Conservation (phyloP, 768 basidiomycete genomes). For the Suillus fuscotomentosus region DNA sequence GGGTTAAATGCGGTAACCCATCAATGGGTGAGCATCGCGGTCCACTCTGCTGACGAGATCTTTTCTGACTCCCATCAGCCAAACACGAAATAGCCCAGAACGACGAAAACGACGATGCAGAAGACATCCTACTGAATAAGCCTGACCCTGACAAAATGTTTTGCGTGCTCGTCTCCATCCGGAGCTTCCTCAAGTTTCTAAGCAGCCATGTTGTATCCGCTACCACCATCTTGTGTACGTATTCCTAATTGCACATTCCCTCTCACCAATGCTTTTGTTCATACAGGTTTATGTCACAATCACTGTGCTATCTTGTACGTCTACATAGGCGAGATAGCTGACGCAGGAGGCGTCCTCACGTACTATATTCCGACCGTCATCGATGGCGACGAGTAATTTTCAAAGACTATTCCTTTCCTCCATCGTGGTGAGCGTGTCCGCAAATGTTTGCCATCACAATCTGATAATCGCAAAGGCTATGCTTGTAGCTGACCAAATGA, state of each 20-base stretch:
- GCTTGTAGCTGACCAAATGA: background rate
- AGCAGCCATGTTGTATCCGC: conserved; percentile 78
- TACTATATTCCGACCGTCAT: conserved; percentile 84
- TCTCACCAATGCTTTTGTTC: background rate
- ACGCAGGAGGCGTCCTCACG: conserved; percentile 82
- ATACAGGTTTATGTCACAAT: conserved; percentile 71
- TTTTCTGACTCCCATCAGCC: background rate
- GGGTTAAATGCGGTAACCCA: conserved; percentile 72
- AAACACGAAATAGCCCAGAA: conserved; percentile 20
- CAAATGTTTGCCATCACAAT: background rate
- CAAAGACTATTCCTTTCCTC: background rate
- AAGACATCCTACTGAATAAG: conserved; percentile 34
- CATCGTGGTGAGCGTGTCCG: background rate
- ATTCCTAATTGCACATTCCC: background rate
- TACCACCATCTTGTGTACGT: conserved; percentile 82
- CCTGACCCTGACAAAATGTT: conserved; percentile 58
- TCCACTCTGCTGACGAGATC: background rate
- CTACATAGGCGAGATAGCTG: conserved; percentile 78
- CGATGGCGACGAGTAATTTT: conserved; percentile 42
- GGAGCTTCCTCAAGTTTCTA: conserved; percentile 79
- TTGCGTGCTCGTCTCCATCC: conserved; percentile 66
- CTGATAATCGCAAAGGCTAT: background rate
- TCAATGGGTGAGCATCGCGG: conserved; percentile 38
- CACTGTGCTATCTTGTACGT: conserved; percentile 89
- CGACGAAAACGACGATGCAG: conserved; percentile 27